phyloP scores from a whole-genome alignment of 1,284 basidiomycete species.

The Leccinum insigne region DNA sequence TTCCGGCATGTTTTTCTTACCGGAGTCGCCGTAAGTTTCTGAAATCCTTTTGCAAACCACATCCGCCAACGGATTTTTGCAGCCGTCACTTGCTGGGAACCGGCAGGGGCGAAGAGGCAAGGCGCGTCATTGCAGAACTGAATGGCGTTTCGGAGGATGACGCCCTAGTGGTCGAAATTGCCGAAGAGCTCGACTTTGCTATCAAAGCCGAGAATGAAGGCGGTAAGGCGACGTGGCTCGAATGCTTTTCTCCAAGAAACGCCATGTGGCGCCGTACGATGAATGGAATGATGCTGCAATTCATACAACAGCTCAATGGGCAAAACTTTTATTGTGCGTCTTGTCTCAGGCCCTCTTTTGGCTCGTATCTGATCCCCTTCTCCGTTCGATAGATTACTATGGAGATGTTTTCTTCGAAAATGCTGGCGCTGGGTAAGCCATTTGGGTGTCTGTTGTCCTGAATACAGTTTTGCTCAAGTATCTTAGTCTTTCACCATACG shows the following conservation, averaged over 20 bases:
- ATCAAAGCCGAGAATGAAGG: constrained; percentile 74
- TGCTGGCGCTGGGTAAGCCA: constrained; percentile 59
- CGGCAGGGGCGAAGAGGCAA: constrained; percentile 54
- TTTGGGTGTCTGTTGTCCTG: background rate
- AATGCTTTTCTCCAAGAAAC: constrained; percentile 75
- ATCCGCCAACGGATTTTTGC: background rate
- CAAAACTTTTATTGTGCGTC: constrained; percentile 74
- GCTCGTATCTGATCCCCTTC: background rate
- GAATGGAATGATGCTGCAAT: constrained; percentile 82
- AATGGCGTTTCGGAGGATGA: constrained; percentile 55
- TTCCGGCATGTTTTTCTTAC: constrained; percentile 72
- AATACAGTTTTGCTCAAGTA: background rate
- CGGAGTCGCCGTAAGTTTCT: constrained; percentile 69
- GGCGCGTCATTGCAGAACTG: constrained; percentile 61
- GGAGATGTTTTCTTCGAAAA: constrained; percentile 84
- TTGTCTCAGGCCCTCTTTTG: background rate
- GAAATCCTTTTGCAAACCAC: background rate
- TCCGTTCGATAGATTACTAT: constrained; percentile 57
- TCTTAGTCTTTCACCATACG: constrained; percentile 61
- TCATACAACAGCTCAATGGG: constrained; percentile 79
- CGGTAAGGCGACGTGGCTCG: constrained; percentile 76
- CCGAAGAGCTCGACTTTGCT: constrained; percentile 68
- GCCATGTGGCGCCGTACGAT: constrained; percentile 69
- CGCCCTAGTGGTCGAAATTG: constrained; percentile 30
- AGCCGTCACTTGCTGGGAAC: constrained; percentile 65